Base-by-base conservation (phyloP, 2,329 filamentous ascomycete genomes). In the Keithomyces neogunnii region DNA sequence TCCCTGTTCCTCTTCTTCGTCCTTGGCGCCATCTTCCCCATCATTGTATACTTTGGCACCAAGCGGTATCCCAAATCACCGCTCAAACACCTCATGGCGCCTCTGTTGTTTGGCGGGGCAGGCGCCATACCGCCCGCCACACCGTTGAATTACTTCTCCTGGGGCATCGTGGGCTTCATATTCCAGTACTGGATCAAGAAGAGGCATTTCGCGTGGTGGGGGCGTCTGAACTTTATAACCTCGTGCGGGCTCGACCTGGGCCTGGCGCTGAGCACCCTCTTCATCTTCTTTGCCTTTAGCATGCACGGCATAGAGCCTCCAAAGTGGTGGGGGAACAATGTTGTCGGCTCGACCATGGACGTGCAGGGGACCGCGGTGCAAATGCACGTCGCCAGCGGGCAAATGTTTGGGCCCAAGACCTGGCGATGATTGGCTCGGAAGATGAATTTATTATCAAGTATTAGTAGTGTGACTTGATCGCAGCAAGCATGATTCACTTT, bases 91-190 rank as follows among this genome's bases (percentile, higher is more conserved):
- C 69, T 82, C 48, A 84, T 84, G 70, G 76, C 80, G 3, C 81
- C 81, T 1, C 68, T 85, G 53, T 80, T 85, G 57, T 82, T 84
- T 60, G 82, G 81, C 52, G 40, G 40, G 28, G 73, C 77, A 5
- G 75, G 73, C 1, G 56, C 69, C 35, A 82, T 85, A 57, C 81
- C 81, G 2, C 81, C 81, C 0, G 86, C 86, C 3, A 86, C 85
- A 0, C 85, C 85, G 0, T 76, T 89, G 53, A 88, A 86, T 67
- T 89, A 88, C 63, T 77, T 86, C 35, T 76, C 78, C n/a, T 89
- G 86, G 85, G 84, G 82, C 19, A 69, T 85, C 51, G 82, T 89
- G 3, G 86, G 86, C 32, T 82, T 80, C 58, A 55, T 86, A 33
- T 89, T 89, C 72, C 85, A 89, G 64, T 81, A 80, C 64, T 75